Evolutionary conservation across 192 early-diverging fungal genomes (phyloP).

Genomic region (Coemansia sp.): DNA sequence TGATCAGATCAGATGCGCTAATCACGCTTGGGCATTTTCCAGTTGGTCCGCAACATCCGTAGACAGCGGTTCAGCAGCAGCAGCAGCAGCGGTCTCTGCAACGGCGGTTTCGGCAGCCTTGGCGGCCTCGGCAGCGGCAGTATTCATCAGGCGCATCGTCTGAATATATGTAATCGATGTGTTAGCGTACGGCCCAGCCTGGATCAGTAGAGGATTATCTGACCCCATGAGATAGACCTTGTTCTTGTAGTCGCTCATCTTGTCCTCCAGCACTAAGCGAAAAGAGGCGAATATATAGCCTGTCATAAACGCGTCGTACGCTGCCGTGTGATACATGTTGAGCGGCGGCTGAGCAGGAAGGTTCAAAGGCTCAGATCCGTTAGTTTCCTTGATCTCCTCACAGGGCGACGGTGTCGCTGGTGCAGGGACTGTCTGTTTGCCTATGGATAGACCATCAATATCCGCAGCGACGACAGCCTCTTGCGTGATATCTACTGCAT

Average conservation of each 20-base stretch:
- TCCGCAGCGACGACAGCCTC: background rate
- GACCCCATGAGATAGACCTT: constrained; percentile 81
- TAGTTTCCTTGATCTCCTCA: background rate
- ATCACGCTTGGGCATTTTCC: background rate
- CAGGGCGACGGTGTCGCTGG: background rate
- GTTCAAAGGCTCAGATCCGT: constrained; percentile 9
- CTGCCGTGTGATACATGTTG: constrained; percentile 83
- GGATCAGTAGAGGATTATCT: constrained; percentile 43
- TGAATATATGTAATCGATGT: constrained; percentile 45
- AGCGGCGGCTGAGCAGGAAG: constrained; percentile 4
- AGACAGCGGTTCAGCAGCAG: background rate
- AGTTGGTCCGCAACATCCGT: background rate
- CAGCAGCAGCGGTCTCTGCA: background rate
- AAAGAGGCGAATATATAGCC: constrained; percentile 79
- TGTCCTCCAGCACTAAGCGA: constrained; percentile 48
- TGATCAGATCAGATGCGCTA: constrained; percentile 21
- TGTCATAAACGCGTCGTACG: constrained; percentile 98
- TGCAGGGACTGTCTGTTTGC: background rate
- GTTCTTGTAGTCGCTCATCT: constrained; percentile 63
- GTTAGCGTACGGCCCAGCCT: constrained; percentile 33
- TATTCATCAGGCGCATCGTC: constrained; percentile 27
- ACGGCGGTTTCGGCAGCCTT: background rate
- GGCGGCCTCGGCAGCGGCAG: background rate
- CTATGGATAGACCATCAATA: background rate
- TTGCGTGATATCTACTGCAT: background rate